Evolutionary conservation across 163 green algal genomes (phyloP), one percentile per base, ranked within the genome.

Genomic region (Trebouxiophyceae sp.): DNA sequence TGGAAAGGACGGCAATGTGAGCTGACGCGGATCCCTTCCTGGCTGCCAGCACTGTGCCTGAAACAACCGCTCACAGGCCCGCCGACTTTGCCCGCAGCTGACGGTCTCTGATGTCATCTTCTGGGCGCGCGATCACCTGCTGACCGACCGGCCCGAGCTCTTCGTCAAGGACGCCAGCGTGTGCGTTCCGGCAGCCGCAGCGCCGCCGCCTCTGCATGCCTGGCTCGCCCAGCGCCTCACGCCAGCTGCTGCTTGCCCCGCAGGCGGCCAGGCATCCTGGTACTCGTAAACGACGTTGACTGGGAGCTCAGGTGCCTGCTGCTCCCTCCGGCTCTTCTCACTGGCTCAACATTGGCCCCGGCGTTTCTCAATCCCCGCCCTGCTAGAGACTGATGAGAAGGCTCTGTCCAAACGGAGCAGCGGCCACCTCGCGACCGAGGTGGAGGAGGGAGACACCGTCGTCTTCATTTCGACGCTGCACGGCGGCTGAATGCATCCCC

Each of bases 211-310:
- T n/a, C n/a, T n/a, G n/a, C n/a, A n/a, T n/a, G n/a, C n/a, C n/a
- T n/a, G n/a, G n/a, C n/a, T n/a, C n/a, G n/a, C n/a, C n/a, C n/a
- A n/a, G n/a, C n/a, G n/a, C n/a, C n/a, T n/a, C n/a, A n/a, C n/a
- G n/a, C n/a, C n/a, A n/a, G n/a, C n/a, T n/a, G n/a, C n/a, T n/a
- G n/a, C n/a, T n/a, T n/a, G n/a, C n/a, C n/a, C n/a, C n/a, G 67
- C 78, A 95, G 88, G 65, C 79, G 91, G 1, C 91, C 92, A 23
- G 92, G 92, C 8, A 89, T 97, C 60, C 72, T 97, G 27, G 92
- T 97, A 29, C 77, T 97, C 2, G 78, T 97, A 23, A 97, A 97
- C 57, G 92, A 97, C 62, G 80, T 68, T 19, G 92, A 97, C 69
- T 97, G 92, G 92, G 92, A 97, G 69, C 78, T 97, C 0, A 85